phyloP scores from a whole-genome alignment of 176 grass and related monocot genomes.

The Musa schizocarpa region DNA sequence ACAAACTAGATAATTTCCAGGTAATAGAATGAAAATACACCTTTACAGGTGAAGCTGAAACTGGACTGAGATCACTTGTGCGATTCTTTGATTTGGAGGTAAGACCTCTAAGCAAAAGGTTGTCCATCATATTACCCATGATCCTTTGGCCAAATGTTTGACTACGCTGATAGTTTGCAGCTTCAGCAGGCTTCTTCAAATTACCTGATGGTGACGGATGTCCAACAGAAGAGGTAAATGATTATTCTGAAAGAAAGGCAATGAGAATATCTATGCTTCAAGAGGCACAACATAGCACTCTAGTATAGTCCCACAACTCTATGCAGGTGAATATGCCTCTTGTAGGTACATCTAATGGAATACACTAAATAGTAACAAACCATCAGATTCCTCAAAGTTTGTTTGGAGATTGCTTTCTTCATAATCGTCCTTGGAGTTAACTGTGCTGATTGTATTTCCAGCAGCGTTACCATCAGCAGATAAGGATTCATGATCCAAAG shows the following conservation, averaged over 20 bases:
- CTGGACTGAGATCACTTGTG: constrained; percentile 36
- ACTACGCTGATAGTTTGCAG: constrained; percentile 38
- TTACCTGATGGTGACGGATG: constrained; percentile 69
- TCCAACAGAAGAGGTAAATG: constrained; percentile 28
- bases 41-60: constrained; percentile 42
- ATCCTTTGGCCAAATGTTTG: constrained; percentile 94
- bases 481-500: constrained; percentile 11
- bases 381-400: constrained; percentile 60
- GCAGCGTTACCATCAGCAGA: constrained; percentile 32
- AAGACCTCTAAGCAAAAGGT: constrained; percentile 80
- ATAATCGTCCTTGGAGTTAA: constrained; percentile 15
- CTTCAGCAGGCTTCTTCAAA: constrained; percentile 27
- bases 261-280: background rate
- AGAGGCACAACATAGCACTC: background rate
- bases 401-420: constrained; percentile 45
- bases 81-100: constrained; percentile 75
- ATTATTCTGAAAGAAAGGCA: background rate
- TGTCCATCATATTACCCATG: constrained; percentile 91
- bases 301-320: background rate
- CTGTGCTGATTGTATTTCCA: constrained; percentile 2
- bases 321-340: background rate
- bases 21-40: constrained; percentile 18
- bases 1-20: background rate
- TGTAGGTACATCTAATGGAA: constrained; percentile 5
- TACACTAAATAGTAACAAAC: constrained; percentile 30